phyloP scores from a whole-genome alignment of 1,284 basidiomycete genomes.

The Marasmius oreades region DNA sequence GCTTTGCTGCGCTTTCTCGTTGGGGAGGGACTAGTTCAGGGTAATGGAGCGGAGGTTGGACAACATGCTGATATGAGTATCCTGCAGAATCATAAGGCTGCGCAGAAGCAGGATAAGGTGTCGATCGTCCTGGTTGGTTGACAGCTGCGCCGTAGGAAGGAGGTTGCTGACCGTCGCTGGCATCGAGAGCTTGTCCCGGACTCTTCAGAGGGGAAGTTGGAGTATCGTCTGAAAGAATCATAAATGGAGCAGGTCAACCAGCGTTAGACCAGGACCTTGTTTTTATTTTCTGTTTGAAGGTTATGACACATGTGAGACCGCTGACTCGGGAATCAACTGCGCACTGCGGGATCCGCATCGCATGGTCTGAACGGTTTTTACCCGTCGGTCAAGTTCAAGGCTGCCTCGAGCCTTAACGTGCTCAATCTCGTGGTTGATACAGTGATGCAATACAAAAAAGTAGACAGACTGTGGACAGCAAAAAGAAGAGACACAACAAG shows the following conservation, averaged over 20 bases:
- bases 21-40: not conserved
- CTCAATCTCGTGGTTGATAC: too few species aligned
- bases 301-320: too few species aligned
- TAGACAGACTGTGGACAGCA: too few species aligned
- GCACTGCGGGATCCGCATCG: too few species aligned
- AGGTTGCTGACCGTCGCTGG: not conserved
- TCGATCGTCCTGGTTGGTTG: not conserved
- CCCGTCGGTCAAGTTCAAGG: too few species aligned
- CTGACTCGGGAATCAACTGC: too few species aligned
- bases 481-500: too few species aligned
- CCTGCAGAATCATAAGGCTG: not conserved
- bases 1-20: not conserved
- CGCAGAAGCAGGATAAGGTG: not conserved
- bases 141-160: not conserved
- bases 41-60: not conserved
- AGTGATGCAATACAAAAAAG: too few species aligned
- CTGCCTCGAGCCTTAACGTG: too few species aligned
- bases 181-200: not conserved
- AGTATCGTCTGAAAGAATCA: constrained; percentile 1
- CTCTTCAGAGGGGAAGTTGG: not conserved
- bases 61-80: not conserved
- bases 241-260: not conserved
- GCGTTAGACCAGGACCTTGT: too few species aligned
- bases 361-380: too few species aligned
- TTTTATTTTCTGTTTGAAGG: too few species aligned